A percentile compares a stretch with the other conserved stretches of the same genome.
Conservation (phyloP, 208 protist genomes). For the Trypanosoma lewisi region DNA sequence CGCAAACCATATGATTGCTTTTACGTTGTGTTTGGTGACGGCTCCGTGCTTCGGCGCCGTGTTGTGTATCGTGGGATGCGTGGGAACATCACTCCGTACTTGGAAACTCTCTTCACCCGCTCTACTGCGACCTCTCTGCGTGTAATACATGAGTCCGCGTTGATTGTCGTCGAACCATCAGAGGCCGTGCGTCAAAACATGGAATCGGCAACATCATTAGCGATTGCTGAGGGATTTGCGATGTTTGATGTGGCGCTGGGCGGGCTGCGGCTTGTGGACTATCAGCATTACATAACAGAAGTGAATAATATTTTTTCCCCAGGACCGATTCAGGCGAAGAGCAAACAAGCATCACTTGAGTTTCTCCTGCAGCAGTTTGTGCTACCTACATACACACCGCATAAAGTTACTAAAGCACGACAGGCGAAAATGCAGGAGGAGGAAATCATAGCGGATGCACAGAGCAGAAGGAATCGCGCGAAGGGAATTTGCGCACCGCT, state of each 20-base stretch:
- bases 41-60: slow-evolving; percentile 57
- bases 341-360: slow-evolving; percentile 37
- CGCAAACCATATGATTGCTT: slow-evolving; percentile 31
- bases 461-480: slow-evolving; percentile 24
- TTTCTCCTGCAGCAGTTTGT: slow-evolving; percentile 63
- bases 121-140: slow-evolving; percentile 58
- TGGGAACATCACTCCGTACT: slow-evolving; percentile 21
- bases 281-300: slow-evolving; percentile 55
- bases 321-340: slow-evolving; percentile 22
- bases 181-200: slow-evolving; percentile 46
- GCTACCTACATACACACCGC: slow-evolving; percentile 59
- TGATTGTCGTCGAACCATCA: slow-evolving; percentile 63
- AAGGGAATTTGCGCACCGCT: slow-evolving; percentile 48
- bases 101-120: slow-evolving; percentile 64
- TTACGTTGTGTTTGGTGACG: slow-evolving; percentile 73
- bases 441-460: slow-evolving; percentile 25
- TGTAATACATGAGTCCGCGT: slow-evolving; percentile 58
- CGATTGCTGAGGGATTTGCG: slow-evolving; percentile 72
- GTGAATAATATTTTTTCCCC: slow-evolving; percentile 49
- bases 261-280: slow-evolving; percentile 81
- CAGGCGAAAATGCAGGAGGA: slow-evolving; percentile 32
- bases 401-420: slow-evolving; percentile 43
- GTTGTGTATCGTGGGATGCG: slow-evolving; percentile 21
- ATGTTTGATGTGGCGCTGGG: slow-evolving; percentile 79
- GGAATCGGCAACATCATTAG: slow-evolving; percentile 35